Conservation (phyloP, 805 yeast species). For the Metschnikowia vanudenii region DNA sequence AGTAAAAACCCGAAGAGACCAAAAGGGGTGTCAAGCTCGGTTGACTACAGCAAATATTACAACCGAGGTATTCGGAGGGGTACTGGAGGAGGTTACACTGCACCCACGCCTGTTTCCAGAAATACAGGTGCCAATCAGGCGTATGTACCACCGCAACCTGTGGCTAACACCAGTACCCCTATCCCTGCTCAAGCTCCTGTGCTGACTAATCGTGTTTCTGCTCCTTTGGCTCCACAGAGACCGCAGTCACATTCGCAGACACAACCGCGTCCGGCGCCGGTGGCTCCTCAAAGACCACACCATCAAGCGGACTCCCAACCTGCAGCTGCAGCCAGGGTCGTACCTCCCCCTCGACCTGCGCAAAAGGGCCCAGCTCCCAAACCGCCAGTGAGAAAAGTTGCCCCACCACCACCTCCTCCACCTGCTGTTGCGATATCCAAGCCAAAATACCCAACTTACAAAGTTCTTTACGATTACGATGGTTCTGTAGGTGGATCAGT, state of each 20-base stretch:
- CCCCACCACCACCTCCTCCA: slow-evolving; percentile 50
- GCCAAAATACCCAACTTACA: slow-evolving; percentile 73
- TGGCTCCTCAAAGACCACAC: slow-evolving; percentile 23
- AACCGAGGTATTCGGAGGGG: slow-evolving; percentile 28
- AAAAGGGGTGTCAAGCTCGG: slow-evolving; percentile 44
- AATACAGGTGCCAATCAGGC: slow-evolving; percentile 18
- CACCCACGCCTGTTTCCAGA: slow-evolving; percentile 22
- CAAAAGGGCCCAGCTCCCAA: slow-evolving; percentile 50
- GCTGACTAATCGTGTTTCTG: neutral
- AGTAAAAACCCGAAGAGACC: slow-evolving; percentile 77
- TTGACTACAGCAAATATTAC: slow-evolving; percentile 44
- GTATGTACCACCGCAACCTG: slow-evolving; percentile 17
- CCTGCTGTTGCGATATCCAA: slow-evolving; percentile 55
- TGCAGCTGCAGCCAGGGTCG: slow-evolving; percentile 21
- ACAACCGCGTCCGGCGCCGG: slow-evolving; percentile 23
- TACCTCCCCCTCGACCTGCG: slow-evolving; percentile 21
- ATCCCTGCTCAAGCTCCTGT: neutral
- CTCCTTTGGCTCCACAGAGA: slow-evolving; percentile 13
- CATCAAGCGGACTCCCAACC: slow-evolving; percentile 14
- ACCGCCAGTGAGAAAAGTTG: slow-evolving; percentile 53
- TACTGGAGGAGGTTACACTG: slow-evolving; percentile 10
- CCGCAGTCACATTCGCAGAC: slow-evolving; percentile 17
- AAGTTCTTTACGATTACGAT: slow-evolving; percentile 84
- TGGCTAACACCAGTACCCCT: too few relatives aligned
- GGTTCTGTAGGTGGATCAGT: slow-evolving; percentile 83